phyloP scores from a whole-genome alignment of 495 filamentous ascomycete species.

The Penicillium cinerascens region DNA sequence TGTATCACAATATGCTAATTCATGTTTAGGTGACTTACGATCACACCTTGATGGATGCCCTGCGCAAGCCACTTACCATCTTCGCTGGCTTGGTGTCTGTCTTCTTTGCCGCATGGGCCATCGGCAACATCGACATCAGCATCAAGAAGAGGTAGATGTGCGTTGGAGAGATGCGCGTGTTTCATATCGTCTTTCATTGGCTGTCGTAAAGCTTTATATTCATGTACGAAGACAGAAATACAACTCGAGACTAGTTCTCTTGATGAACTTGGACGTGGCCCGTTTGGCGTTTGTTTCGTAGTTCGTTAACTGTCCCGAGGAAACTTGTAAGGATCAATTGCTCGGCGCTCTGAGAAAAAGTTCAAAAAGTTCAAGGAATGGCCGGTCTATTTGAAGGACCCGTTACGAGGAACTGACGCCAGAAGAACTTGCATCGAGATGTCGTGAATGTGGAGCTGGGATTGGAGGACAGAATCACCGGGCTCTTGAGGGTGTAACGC shows the following conservation, averaged over 20 bases:
- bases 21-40: constrained; percentile 67
- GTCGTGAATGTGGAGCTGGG: too few species aligned
- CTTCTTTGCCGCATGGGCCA: constrained; percentile 70
- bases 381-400: constrained; percentile 3
- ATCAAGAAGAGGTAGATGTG: constrained; percentile 52
- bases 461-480: too few species aligned
- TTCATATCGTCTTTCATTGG: constrained; percentile 19
- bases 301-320: too few species aligned
- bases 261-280: background rate
- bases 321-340: background rate
- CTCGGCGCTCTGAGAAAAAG: constrained; percentile 4
- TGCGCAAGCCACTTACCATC: constrained; percentile 84
- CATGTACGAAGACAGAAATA: background rate
- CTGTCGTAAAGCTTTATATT: background rate
- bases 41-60: constrained; percentile 66
- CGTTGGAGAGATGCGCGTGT: constrained; percentile 7
- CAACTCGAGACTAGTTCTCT: background rate
- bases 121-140: constrained; percentile 73
- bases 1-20: constrained; percentile 2
- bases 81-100: constrained; percentile 69
- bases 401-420: constrained; percentile 10
- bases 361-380: constrained; percentile 11
- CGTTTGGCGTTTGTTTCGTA: background rate
- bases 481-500: too few species aligned
- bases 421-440: constrained; percentile 3